Evolutionary conservation across 345 rosid species (phyloP), one percentile per base, ranked within the genome.

Genomic region (Lenwebbia sp.): DNA sequence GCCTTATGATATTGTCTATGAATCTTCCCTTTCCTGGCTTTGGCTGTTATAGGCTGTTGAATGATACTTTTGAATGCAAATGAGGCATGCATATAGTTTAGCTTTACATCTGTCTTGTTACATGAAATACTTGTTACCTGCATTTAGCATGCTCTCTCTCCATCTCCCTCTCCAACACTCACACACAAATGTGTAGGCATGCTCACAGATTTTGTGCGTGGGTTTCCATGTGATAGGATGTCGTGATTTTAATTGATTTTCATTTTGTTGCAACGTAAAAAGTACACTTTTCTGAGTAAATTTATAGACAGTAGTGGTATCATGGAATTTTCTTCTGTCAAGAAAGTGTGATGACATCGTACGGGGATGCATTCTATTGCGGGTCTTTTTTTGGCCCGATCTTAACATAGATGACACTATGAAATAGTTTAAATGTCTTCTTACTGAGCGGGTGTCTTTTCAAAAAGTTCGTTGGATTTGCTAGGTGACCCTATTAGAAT

Each of bases 91-190:
- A 15, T 62, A 30, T 30, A 15, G 37, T 60, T 60, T n/a, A 4
- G 70, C 70, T 60, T 60, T 60, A 60, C 74, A 13, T 60, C 19
- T 58, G 33, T 58, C 19, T 58, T 13, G 70, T 58, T 58, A 58
- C 70, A 15, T 60, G 70, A 60, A 33, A 60, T 60, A 13, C 37
- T 60, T 60, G 19, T 60, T 7, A 58, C 37, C 37, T n/a, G 70
- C 70, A 60, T n/a, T 60, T n/a, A 60, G 74, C 37, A n/a, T 28
- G 6, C 15, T 2, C 19, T 3, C 33, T 1, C 70, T 17, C 37
- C n/a, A n/a, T 1, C 21, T 7, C 37, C 1, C 62, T 10, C 51
- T 49, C 28, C 4, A 0, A 6, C 2, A 1, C 5, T 1, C 22
- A 15, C 41, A 15, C 41, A 30, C 9, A 60, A 30, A 62, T 62